Conservation (phyloP, 2,329 filamentous ascomycete genomes). For the Curvularia verruculosa region DNA sequence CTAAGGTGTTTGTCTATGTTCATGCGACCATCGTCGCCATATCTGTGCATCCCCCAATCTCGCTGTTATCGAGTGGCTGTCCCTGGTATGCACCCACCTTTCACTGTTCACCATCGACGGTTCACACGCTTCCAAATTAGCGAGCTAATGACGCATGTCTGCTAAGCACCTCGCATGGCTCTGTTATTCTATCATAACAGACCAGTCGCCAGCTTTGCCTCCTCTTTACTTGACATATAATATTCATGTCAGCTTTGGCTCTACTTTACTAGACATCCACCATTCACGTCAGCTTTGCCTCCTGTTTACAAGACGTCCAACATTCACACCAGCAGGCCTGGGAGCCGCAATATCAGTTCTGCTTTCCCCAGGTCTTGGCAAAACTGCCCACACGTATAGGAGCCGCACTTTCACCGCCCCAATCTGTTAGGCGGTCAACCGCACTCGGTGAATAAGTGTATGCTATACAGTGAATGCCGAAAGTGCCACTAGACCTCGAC, state of each 20-base stretch:
- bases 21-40: constrained; percentile 29
- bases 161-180: constrained; percentile 21
- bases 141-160: constrained; percentile 27
- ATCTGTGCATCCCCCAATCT: constrained; percentile 17
- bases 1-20: constrained; percentile 44
- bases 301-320: too few relatives aligned
- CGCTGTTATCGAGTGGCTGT: constrained; percentile 36
- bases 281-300: constrained; percentile 7
- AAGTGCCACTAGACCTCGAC: constrained; percentile 15
- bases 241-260: constrained; percentile 19
- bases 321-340: constrained; percentile 21
- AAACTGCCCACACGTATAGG: constrained; percentile 8
- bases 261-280: too few relatives aligned
- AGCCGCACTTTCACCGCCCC: constrained; percentile 26
- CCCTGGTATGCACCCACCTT: constrained; percentile 19
- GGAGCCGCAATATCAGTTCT: constrained; percentile 13
- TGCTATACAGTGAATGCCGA: constrained; percentile 26
- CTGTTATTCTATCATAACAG: constrained; percentile 29
- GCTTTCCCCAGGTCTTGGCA: constrained; percentile 4
- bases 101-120: constrained; percentile 13
- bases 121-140: constrained; percentile 19
- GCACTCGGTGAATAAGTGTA: constrained; percentile 28
- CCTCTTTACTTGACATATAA: constrained; percentile 13
- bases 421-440: constrained; percentile 31
- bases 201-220: constrained; percentile 19